phyloP scores from a whole-genome alignment of 2,329 filamentous ascomycete species.

The Zymoseptoria passerinii region DNA sequence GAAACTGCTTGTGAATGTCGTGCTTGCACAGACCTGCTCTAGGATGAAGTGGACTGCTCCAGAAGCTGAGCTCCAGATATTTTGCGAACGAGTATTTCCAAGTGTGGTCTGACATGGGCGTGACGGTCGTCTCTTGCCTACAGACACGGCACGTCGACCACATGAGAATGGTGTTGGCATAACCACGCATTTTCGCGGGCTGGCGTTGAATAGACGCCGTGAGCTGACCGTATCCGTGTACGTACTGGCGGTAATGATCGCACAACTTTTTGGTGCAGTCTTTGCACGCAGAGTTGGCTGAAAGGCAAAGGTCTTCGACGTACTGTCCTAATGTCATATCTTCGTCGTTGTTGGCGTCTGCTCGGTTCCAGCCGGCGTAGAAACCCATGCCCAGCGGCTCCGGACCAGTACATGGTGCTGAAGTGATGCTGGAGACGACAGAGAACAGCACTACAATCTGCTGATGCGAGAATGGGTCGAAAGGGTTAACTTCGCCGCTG shows the following conservation, averaged over 20 bases:
- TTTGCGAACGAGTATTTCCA: slow-evolving; percentile 99
- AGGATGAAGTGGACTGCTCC: slow-evolving; percentile 74
- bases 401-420: slow-evolving; percentile 85
- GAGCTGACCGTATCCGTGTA: slow-evolving; percentile 89
- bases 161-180: slow-evolving; percentile 78
- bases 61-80: slow-evolving; percentile 95
- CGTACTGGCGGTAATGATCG: slow-evolving; percentile 92
- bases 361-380: slow-evolving; percentile 75
- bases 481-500: slow-evolving; percentile 77
- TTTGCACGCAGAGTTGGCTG: slow-evolving; percentile 67
- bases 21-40: slow-evolving; percentile 73
- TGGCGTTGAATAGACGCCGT: slow-evolving; percentile 81
- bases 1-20: slow-evolving; percentile 84
- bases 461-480: slow-evolving; percentile 91
- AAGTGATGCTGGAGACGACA: slow-evolving; percentile 84
- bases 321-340: slow-evolving; percentile 94
- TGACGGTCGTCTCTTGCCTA: slow-evolving; percentile 78
- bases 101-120: slow-evolving; percentile 84
- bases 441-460: slow-evolving; percentile 94
- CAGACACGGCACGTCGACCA: slow-evolving; percentile 96
- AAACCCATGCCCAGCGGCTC: slow-evolving; percentile 85
- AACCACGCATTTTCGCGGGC: slow-evolving; percentile 54
- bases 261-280: slow-evolving; percentile 81
- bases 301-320: slow-evolving; percentile 77
- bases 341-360: slow-evolving; percentile 59